Evolutionary conservation across 1,139 yeast species (phyloP).

Genomic region (Saccharomyces hybrid): DNA sequence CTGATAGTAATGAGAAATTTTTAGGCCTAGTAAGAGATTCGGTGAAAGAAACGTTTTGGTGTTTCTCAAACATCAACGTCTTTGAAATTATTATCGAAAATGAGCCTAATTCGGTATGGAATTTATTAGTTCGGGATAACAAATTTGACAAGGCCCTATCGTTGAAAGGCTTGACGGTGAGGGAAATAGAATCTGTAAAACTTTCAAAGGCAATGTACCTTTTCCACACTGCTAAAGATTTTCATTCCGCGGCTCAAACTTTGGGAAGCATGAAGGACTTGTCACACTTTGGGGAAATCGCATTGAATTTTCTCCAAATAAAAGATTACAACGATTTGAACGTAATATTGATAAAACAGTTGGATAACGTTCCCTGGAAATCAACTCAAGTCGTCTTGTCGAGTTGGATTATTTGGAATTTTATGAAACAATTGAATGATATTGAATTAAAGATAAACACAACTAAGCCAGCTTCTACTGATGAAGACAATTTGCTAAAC

Average conservation of each 20-base stretch:
- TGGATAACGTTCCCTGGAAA: conserved; percentile 34
- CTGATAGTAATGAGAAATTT: conserved; percentile 34
- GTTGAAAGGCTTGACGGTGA: conserved; percentile 36
- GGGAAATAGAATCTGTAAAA: conserved; percentile 46
- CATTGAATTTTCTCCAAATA: conserved; percentile 45
- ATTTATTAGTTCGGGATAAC: conserved; percentile 51
- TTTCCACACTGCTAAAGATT: conserved; percentile 14
- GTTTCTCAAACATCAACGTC: conserved; percentile 42
- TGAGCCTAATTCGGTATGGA: conserved; percentile 75
- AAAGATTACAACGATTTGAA: conserved; percentile 40
- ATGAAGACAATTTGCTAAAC: conserved; percentile 21
- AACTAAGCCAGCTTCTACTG: neutral
- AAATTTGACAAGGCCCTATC: conserved; percentile 63
- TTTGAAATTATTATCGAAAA: conserved; percentile 63
- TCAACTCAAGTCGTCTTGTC: conserved; percentile 60
- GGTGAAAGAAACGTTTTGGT: conserved; percentile 50
- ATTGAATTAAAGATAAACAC: conserved; percentile 37
- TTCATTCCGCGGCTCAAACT: conserved; percentile 45
- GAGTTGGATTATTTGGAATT: conserved; percentile 75
- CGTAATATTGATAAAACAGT: conserved; percentile 50
- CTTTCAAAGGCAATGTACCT: conserved; percentile 57
- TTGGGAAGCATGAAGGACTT: conserved; percentile 37
- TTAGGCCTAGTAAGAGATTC: conserved; percentile 57
- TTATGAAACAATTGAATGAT: conserved; percentile 42
- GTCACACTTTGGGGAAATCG: conserved; percentile 48